phyloP scores from a whole-genome alignment of 1,284 basidiomycete genomes.

The Cystobasidium pallidum region DNA sequence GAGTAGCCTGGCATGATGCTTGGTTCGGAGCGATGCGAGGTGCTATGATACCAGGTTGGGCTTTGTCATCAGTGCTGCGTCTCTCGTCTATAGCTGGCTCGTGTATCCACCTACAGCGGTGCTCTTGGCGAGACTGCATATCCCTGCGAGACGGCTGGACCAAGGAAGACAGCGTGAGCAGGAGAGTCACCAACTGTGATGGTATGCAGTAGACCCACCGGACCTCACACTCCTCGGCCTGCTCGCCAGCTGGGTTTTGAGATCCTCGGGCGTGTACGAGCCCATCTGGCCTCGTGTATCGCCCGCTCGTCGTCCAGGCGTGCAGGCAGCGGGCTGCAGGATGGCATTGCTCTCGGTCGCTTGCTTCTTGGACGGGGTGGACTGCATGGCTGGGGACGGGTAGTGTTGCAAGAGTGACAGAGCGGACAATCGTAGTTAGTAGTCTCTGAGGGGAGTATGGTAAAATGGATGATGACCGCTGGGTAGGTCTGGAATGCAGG shows the following conservation, averaged over 20 bases:
- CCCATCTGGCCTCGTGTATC: constrained; percentile 1
- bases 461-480: too few relatives aligned
- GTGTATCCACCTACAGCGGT: background rate
- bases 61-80: too few relatives aligned
- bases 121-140: constrained; percentile 12
- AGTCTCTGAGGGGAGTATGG: too few relatives aligned
- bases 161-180: too few relatives aligned
- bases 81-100: too few relatives aligned
- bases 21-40: constrained; percentile 1
- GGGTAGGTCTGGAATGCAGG: background rate
- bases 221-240: constrained; percentile 17
- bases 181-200: too few relatives aligned
- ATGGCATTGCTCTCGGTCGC: constrained; percentile 1
- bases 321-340: background rate
- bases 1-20: constrained; percentile 1
- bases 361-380: constrained; percentile 10
- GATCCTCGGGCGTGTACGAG: constrained; percentile 1
- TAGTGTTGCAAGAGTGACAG: background rate
- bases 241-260: constrained; percentile 9
- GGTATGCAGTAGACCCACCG: background rate
- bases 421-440: too few relatives aligned
- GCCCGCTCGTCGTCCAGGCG: background rate
- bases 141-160: constrained; percentile 17
- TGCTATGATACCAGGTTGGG: background rate
- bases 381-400: background rate